Evolutionary conservation across 495 filamentous ascomycete genomes (phyloP).

Genomic region (Physcia stellaris): DNA sequence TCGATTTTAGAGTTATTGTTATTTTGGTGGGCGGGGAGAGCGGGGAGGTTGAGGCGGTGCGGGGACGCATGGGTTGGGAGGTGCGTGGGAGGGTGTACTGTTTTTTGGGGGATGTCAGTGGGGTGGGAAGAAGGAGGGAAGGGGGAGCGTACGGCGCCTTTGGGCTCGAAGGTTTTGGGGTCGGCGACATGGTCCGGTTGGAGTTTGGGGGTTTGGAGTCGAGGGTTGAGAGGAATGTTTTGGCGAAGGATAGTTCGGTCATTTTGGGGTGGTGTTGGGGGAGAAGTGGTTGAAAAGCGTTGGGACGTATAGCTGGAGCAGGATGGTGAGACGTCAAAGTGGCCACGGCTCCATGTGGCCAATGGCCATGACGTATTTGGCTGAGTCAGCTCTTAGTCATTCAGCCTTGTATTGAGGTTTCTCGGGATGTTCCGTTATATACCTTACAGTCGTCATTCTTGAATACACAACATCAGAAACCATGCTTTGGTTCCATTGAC

Average conservation of each 20-base stretch:
- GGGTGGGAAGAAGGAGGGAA: slow-evolving; percentile 3
- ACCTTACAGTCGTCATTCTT: too few relatives aligned
- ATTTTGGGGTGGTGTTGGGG: slow-evolving; percentile 30
- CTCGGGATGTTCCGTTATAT: too few relatives aligned
- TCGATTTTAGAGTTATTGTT: slow-evolving; percentile 54
- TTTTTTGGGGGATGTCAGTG: slow-evolving; percentile 9
- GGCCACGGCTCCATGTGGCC: too few relatives aligned
- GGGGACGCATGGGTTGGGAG: slow-evolving; percentile 23
- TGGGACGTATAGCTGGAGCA: too few relatives aligned
- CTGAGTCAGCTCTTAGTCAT: too few relatives aligned
- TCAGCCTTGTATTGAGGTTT: too few relatives aligned
- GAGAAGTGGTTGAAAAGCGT: background rate
- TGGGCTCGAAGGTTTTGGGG: slow-evolving; percentile 49
- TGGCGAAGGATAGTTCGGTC: slow-evolving; percentile 78
- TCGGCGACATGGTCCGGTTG: slow-evolving; percentile 77
- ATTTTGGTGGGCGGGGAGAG: slow-evolving; percentile 35
- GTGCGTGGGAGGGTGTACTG: slow-evolving; percentile 40
- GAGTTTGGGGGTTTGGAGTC: slow-evolving; percentile 62
- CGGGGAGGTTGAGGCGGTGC: slow-evolving; percentile 32
- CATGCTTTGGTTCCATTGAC: too few relatives aligned
- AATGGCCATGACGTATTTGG: too few relatives aligned
- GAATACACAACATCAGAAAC: too few relatives aligned
- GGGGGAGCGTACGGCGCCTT: slow-evolving; percentile 7
- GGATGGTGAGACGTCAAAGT: too few relatives aligned
- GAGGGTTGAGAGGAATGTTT: slow-evolving; percentile 64